Evolutionary conservation across 2,329 filamentous ascomycete genomes (phyloP).

Genomic region (Diaporthe amygdali): DNA sequence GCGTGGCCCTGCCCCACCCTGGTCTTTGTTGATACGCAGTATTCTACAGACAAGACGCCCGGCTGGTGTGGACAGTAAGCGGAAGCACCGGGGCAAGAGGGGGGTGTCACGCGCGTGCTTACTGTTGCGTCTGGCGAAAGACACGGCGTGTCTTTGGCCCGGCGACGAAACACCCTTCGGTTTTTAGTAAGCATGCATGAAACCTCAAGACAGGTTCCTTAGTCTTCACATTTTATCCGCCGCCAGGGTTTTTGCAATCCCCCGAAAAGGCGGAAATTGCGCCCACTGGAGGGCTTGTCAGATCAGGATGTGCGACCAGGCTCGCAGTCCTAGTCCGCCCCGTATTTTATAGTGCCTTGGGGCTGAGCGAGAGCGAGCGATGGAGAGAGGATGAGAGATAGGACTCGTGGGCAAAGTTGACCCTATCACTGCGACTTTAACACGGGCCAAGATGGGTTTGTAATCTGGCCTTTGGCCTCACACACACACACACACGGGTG

Average conservation of each 20-base stretch:
- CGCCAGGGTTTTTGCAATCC: not conserved
- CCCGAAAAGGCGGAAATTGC: conserved; percentile 7
- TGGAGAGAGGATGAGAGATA: too few relatives aligned
- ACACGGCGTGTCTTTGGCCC: too few relatives aligned
- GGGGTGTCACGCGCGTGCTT: not conserved
- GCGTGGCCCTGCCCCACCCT: too few relatives aligned
- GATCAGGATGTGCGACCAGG: not conserved
- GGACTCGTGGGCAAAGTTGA: not conserved
- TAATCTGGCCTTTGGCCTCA: not conserved
- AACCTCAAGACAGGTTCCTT: not conserved
- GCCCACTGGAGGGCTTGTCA: not conserved
- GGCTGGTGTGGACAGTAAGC: not conserved
- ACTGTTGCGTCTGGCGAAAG: not conserved
- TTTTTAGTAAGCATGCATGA: not conserved
- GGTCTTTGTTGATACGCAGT: too few relatives aligned
- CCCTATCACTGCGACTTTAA: not conserved
- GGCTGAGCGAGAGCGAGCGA: not conserved
- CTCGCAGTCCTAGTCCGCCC: not conserved
- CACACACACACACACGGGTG: too few relatives aligned
- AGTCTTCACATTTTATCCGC: not conserved
- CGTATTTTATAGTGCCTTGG: not conserved
- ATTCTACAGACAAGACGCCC: too few relatives aligned
- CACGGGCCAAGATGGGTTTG: not conserved
- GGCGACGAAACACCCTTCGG: too few relatives aligned
- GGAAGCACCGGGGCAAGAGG: not conserved